Evolutionary conservation across 2,329 filamentous ascomycete species (phyloP).

Genomic region (Alternaria angustiovoidea): DNA sequence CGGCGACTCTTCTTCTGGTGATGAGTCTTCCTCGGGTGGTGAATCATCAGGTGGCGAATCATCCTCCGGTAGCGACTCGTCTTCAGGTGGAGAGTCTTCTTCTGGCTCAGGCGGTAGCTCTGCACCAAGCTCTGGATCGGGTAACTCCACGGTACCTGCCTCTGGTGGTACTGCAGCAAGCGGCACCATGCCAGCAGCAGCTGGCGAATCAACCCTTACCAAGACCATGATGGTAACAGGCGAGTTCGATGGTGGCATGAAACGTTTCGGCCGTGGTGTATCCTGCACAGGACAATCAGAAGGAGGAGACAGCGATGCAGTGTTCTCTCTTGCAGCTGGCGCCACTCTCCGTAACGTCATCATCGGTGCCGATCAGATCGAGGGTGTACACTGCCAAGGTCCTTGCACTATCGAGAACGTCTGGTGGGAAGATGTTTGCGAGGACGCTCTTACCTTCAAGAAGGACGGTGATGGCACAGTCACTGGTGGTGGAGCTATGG

Average conservation of each 20-base stretch:
- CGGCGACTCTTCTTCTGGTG: background rate
- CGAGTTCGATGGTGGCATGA: conserved; percentile 45
- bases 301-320: conserved; percentile 57
- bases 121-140: conserved; percentile 1
- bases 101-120: background rate
- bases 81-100: background rate
- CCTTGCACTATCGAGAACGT: conserved; percentile 42
- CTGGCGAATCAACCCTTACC: conserved; percentile 30
- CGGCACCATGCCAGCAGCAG: conserved; percentile 30
- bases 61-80: background rate
- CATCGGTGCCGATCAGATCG: conserved; percentile 61
- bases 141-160: conserved; percentile 13
- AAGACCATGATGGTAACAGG: conserved; percentile 34
- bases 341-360: conserved; percentile 64
- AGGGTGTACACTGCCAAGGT: conserved; percentile 39
- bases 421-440: conserved; percentile 54
- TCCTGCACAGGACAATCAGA: conserved; percentile 55
- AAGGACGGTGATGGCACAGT: conserved; percentile 47
- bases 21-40: background rate
- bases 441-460: conserved; percentile 51
- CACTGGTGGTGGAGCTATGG: conserved; percentile 53
- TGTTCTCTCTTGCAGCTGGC: conserved; percentile 62
- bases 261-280: conserved; percentile 45
- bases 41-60: background rate
- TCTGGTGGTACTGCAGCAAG: conserved; percentile 18